These are phyloP conservation scores for Globisporangium lucens DNA, from an alignment of 352 stramenopile species.

Conservation along the genomic window DNA sequence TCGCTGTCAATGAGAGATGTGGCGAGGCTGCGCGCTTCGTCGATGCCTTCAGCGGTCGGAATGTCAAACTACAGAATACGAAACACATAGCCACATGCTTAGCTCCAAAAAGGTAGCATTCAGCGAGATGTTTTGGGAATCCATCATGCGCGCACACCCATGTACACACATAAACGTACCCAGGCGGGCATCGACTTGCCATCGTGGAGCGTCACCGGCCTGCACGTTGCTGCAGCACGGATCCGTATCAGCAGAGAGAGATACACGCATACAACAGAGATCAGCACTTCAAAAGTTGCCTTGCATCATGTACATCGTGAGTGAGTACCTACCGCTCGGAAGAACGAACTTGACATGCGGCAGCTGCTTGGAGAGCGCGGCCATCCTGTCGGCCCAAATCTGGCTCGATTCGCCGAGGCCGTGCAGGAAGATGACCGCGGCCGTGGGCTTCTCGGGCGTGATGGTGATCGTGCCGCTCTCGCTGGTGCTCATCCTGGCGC, in stretches of 20 bases:
- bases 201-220: slow-evolving; percentile 94
- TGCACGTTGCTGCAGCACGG: slow-evolving; percentile 50
- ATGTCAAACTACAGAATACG: slow-evolving; percentile 87
- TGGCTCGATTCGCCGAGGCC: slow-evolving; percentile 92
- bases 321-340: slow-evolving; percentile 40
- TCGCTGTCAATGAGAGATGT: slow-evolving; percentile 81
- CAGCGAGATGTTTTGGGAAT: neutral
- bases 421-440: slow-evolving; percentile 77
- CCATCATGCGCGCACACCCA: neutral
- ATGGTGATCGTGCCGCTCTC: slow-evolving; percentile 31
- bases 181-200: slow-evolving; percentile 93
- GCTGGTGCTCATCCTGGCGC: slow-evolving; percentile 21
- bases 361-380: slow-evolving; percentile 43
- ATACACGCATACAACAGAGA: neutral
- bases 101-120: neutral
- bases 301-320: neutral
- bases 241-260: neutral
- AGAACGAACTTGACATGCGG: slow-evolving; percentile 79
- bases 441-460: slow-evolving; percentile 23
- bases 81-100: neutral
- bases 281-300: neutral
- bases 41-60: slow-evolving; percentile 84
- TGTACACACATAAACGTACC: slow-evolving; percentile 28
- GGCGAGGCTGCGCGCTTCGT: slow-evolving; percentile 70
- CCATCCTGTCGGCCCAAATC: slow-evolving; percentile 75